phyloP scores from a whole-genome alignment of 2,329 filamentous ascomycete species.

The Podosphaera xanthii region DNA sequence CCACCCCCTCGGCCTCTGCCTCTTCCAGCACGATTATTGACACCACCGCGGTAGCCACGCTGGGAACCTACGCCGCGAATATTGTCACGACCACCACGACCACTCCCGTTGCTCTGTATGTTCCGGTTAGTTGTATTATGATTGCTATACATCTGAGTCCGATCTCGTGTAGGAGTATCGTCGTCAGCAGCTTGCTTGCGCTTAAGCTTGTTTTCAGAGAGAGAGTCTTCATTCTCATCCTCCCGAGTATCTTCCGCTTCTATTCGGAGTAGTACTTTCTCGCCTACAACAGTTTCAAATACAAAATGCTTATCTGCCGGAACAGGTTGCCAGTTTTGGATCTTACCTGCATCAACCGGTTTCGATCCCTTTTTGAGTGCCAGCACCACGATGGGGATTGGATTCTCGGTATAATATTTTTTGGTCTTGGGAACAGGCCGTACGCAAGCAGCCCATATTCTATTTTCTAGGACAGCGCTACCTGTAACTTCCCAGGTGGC shows the following conservation, averaged over 20 bases:
- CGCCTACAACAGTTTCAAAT: conserved; percentile 66
- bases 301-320: conserved; percentile 44
- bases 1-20: conserved; percentile 22
- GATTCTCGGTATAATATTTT: conserved; percentile 57
- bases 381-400: conserved; percentile 57
- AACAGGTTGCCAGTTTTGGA: conserved; percentile 64
- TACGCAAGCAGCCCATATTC: conserved; percentile 69
- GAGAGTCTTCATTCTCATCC: conserved; percentile 38
- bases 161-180: conserved; percentile 16
- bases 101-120: conserved; percentile 11
- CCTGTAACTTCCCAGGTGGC: conserved; percentile 68
- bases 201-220: conserved; percentile 35
- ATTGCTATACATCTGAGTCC: conserved; percentile 17
- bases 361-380: conserved; percentile 54
- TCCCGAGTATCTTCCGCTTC: conserved; percentile 45
- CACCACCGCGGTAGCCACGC: conserved; percentile 15
- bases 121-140: conserved; percentile 11
- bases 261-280: conserved; percentile 65
- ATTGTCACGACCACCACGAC: conserved; percentile 16
- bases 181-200: conserved; percentile 38
- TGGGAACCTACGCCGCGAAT: conserved; percentile 20
- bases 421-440: conserved; percentile 45
- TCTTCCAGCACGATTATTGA: conserved; percentile 20
- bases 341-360: conserved; percentile 59
- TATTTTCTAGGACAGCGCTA: conserved; percentile 51